Conservation (phyloP, 2,329 filamentous ascomycete genomes). For the Dactylonectria macrodidyma region DNA sequence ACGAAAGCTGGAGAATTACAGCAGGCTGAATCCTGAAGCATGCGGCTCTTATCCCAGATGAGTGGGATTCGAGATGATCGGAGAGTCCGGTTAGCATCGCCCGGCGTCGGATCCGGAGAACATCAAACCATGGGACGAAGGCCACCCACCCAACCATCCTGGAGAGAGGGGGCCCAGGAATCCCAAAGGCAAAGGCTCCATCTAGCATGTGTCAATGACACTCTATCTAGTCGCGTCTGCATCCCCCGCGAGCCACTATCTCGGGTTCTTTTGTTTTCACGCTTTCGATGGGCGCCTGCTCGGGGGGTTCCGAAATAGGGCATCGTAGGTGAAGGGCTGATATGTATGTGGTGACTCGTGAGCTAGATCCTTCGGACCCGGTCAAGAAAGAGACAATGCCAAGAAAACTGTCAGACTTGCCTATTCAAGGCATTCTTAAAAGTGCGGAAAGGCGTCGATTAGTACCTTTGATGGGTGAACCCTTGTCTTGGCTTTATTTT, state of each 20-base stretch:
- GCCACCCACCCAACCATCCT: background rate
- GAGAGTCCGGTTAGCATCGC: conserved; percentile 16
- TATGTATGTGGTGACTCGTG: background rate
- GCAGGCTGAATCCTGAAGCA: background rate
- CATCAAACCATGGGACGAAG: background rate
- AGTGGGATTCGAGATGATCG: conserved; percentile 20
- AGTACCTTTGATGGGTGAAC: background rate
- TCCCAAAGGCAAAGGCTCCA: background rate
- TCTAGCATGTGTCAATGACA: background rate
- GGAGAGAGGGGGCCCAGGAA: background rate
- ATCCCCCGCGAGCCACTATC: conserved; percentile 4
- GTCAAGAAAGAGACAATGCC: background rate
- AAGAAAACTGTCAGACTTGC: background rate
- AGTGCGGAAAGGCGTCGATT: background rate
- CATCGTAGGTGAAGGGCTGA: background rate
- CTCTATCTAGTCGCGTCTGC: background rate
- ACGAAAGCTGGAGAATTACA: background rate
- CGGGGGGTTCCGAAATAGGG: background rate
- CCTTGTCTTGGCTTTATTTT: background rate
- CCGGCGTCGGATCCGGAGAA: conserved; percentile 18
- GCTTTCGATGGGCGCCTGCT: background rate
- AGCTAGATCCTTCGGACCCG: background rate
- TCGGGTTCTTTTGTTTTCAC: background rate
- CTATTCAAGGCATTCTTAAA: background rate
- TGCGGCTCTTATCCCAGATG: conserved; percentile 17